Base-by-base conservation (phyloP, 306 rosid species). In the Erythrophleum fordii region DNA sequence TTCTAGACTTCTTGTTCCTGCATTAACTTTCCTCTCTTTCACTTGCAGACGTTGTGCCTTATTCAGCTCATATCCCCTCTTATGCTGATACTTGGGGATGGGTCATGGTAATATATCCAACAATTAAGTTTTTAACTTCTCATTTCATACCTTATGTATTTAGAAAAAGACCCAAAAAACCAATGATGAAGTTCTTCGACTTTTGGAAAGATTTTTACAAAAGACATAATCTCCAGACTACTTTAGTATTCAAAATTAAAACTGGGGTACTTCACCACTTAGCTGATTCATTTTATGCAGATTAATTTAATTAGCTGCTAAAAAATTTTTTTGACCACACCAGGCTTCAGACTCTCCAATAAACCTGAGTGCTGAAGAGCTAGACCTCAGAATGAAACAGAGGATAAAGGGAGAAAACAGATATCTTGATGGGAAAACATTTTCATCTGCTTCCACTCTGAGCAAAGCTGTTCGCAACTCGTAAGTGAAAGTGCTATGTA, bases 31-130 rank as follows among this genome's bases (percentile, higher is more conserved):
- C 72, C 72, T 17, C 65, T 73, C 56, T 60, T 52, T 23, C 2
- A 45, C 78, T 64, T 90, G 86, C 88, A 95, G 98, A 95, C 87
- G 98, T 94, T 55, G 98, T 94, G 85, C 93, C 98, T 82, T 94
- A 91, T 23, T 95, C 98, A 69, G 97, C 97, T 70, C 98, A 94
- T 75, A 85, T 92, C 82, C 98, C 98, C 62, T 94, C 98, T 42
- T 94, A 87, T 88, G 98, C 97, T 83, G 98, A 95, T 78, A 92
- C 89, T 42, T 95, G 98, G 98, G 98, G 98, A 67, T 95, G 98
- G 98, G 85, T 95, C 87, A 85, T 95, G 98, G 97, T 95, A 92
- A 81, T 26, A 74, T 28, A 5, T 14, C 39, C 49, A 0, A 64
- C 28, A 25, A 64, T 12, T 7, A 49, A 53, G 56, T 16, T 41